phyloP scores from a whole-genome alignment of 768 basidiomycete genomes.

The Mycena crocata region DNA sequence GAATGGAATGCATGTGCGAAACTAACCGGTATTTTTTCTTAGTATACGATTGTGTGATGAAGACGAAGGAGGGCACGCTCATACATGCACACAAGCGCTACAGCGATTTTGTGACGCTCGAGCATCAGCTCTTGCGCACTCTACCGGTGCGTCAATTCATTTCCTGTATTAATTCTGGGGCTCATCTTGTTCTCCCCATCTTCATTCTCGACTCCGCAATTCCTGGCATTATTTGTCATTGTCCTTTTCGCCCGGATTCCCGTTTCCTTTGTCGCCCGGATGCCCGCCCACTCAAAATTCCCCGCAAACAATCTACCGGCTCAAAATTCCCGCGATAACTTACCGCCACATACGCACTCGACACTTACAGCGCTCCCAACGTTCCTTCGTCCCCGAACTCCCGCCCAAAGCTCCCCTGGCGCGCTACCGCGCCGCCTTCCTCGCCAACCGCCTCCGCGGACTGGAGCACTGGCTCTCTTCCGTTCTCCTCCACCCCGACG shows the following conservation, averaged over 20 bases:
- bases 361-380: conserved; percentile 53
- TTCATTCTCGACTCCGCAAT: too few relatives aligned
- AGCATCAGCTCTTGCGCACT: conserved; percentile 57
- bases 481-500: conserved; percentile 75
- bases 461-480: conserved; percentile 76
- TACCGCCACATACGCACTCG: too few relatives aligned
- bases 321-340: too few relatives aligned
- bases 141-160: conserved; percentile 62
- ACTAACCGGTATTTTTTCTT: background rate
- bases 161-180: too few relatives aligned
- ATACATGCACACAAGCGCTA: conserved; percentile 79
- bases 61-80: conserved; percentile 73
- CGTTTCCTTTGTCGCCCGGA: background rate
- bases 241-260: background rate
- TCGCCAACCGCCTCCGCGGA: conserved; percentile 68
- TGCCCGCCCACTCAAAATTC: too few relatives aligned
- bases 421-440: conserved; percentile 74
- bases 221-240: too few relatives aligned
- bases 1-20: background rate
- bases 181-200: too few relatives aligned
- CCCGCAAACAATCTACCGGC: too few relatives aligned
- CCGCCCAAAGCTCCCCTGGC: conserved; percentile 79
- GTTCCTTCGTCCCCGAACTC: conserved; percentile 64
- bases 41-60: conserved; percentile 80
- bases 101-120: conserved; percentile 70